These are phyloP conservation scores for Lanzia echinophila DNA, from an alignment of 2,329 filamentous ascomycete genomes.

Conservation along the genomic window DNA sequence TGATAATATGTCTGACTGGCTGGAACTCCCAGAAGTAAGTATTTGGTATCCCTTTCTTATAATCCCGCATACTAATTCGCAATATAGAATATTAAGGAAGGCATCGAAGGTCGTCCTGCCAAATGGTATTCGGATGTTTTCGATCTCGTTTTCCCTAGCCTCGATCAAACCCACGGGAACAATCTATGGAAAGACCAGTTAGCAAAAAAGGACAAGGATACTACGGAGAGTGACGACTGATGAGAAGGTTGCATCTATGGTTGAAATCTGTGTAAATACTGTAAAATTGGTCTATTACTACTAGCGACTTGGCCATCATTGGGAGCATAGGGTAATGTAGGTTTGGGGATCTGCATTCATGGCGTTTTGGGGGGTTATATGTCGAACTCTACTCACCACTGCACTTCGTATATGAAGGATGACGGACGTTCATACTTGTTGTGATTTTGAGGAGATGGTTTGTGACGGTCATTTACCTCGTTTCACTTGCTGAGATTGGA, in stretches of 20 bases:
- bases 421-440: too few species aligned
- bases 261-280: not conserved
- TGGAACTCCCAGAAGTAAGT: constrained; percentile 91
- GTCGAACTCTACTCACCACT: too few species aligned
- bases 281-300: constrained; percentile 1
- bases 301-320: not conserved
- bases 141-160: constrained; percentile 75
- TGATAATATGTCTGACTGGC: constrained; percentile 95
- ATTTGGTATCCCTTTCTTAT: not conserved
- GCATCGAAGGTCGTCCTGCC: constrained; percentile 84
- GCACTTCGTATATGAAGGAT: too few species aligned
- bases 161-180: constrained; percentile 69
- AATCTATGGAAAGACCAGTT: constrained; percentile 43
- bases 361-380: not conserved
- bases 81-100: constrained; percentile 89
- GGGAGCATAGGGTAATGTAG: not conserved
- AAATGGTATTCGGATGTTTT: constrained; percentile 95
- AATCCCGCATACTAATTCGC: constrained; percentile 15
- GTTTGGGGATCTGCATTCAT: not conserved
- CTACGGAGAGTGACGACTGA: constrained; percentile 24
- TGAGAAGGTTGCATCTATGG: not conserved
- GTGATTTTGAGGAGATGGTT: too few species aligned
- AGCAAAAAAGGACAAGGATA: constrained; percentile 22
- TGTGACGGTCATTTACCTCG: too few species aligned
- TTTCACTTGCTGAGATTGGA: too few species aligned